Conservation (phyloP, 202 grass and related monocot genomes). For the Digitaria exilis region DNA sequence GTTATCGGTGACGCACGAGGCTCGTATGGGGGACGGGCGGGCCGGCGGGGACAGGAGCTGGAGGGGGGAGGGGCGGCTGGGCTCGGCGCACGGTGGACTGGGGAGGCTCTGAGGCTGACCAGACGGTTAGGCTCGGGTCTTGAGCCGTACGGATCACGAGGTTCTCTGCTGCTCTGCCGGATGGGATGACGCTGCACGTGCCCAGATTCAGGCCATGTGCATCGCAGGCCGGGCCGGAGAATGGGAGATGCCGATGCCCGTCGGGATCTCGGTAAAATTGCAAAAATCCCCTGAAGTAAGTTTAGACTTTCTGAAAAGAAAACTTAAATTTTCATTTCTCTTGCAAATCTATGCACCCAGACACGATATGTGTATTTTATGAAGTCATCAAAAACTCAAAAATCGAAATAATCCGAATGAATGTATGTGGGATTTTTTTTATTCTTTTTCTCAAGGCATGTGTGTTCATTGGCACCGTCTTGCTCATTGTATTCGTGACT, state of each 20-base stretch:
- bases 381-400: too few species aligned
- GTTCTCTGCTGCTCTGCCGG: not conserved
- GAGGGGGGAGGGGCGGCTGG: not conserved
- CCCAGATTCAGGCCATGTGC: not conserved
- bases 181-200: slow-evolving; percentile 1
- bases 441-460: too few species aligned
- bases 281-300: too few species aligned
- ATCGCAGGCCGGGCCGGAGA: not conserved
- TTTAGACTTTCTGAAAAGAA: too few species aligned
- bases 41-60: not conserved
- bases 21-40: not conserved
- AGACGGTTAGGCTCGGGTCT: not conserved
- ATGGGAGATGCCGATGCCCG: not conserved
- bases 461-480: too few species aligned
- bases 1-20: slow-evolving; percentile 13
- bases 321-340: too few species aligned
- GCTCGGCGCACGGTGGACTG: slow-evolving; percentile 16
- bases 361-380: too few species aligned
- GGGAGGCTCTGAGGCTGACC: not conserved
- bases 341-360: too few species aligned
- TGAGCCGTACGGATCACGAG: slow-evolving; percentile 5
- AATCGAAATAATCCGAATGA: too few species aligned
- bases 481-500: too few species aligned
- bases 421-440: too few species aligned
- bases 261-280: too few species aligned